Conservation (phyloP, 2,329 filamentous ascomycete genomes). For the Alternaria rosae region DNA sequence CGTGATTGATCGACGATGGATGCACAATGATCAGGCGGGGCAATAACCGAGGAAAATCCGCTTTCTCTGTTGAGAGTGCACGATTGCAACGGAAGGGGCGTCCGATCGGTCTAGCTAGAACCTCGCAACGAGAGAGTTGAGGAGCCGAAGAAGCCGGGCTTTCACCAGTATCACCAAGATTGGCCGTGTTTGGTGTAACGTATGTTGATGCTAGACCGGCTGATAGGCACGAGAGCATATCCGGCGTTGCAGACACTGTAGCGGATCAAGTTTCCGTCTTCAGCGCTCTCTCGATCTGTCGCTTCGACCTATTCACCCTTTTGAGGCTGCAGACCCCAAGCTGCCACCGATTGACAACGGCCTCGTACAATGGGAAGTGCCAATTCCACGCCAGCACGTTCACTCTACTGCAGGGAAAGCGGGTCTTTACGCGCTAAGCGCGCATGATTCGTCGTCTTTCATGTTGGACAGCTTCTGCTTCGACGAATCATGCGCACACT, state of each 20-base stretch:
- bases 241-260: neutral
- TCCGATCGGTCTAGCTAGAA: neutral
- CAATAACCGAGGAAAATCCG: neutral
- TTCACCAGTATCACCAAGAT: neutral
- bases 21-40: neutral
- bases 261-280: neutral
- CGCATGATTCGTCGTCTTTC: neutral
- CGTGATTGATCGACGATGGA: slow-evolving; percentile 3
- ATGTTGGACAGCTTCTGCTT: neutral
- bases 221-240: neutral
- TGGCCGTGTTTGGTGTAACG: neutral
- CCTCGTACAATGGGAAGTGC: neutral
- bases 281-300: neutral
- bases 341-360: neutral
- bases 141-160: neutral
- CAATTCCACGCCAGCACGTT: neutral
- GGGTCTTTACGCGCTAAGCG: neutral
- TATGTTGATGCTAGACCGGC: neutral
- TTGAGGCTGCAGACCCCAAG: neutral
- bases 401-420: slow-evolving; percentile 1
- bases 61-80: neutral
- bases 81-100: neutral
- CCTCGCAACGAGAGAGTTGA: neutral
- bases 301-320: neutral
- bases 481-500: slow-evolving; percentile 3